A percentile compares a stretch with the other conserved stretches of the same genome.
phyloP scores from a whole-genome alignment of 805 yeast species.

The Ogataea zsoltii region DNA sequence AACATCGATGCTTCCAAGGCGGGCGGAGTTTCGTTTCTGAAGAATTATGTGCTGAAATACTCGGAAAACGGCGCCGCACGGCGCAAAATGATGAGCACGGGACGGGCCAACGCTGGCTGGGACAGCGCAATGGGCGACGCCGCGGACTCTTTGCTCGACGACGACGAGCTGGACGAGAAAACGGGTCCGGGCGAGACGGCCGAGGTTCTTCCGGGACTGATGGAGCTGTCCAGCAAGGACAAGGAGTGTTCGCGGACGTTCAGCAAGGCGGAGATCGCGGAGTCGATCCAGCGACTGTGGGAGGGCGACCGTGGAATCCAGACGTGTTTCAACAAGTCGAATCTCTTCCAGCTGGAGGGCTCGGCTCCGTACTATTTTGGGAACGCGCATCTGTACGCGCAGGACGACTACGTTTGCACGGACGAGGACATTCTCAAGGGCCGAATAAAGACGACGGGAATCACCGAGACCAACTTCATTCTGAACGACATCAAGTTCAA shows the following conservation, averaged over 20 bases:
- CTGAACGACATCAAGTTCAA: slow-evolving; percentile 66
- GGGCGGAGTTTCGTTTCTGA: slow-evolving; percentile 62
- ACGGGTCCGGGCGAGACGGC: slow-evolving; percentile 13
- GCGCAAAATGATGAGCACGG: slow-evolving; percentile 56
- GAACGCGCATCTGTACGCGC: slow-evolving; percentile 63
- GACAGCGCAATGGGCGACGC: slow-evolving; percentile 21
- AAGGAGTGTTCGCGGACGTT: slow-evolving; percentile 5
- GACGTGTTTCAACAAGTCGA: slow-evolving; percentile 57
- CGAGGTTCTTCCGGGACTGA: slow-evolving; percentile 15
- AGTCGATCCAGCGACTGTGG: slow-evolving; percentile 74
- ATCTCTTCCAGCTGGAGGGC: slow-evolving; percentile 82
- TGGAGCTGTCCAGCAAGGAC: slow-evolving; percentile 14
- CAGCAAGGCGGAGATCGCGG: slow-evolving; percentile 59
- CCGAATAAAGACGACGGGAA: slow-evolving; percentile 93
- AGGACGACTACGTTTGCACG: slow-evolving; percentile 64
- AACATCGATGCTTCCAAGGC: slow-evolving; percentile 66
- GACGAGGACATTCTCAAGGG: slow-evolving; percentile 88
- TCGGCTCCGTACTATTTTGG: slow-evolving; percentile 82
- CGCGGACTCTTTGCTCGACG: slow-evolving; percentile 1
- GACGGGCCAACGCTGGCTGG: slow-evolving; percentile 42
- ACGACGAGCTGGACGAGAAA: slow-evolving; percentile 2
- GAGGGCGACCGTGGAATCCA: slow-evolving; percentile 63
- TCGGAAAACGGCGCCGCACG: slow-evolving; percentile 53
- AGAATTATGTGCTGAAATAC: slow-evolving; percentile 64
- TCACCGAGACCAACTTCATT: slow-evolving; percentile 79